These are phyloP conservation scores for Crithidia expoeki DNA, from an alignment of 208 protist genomes.

Conservation along the genomic window DNA sequence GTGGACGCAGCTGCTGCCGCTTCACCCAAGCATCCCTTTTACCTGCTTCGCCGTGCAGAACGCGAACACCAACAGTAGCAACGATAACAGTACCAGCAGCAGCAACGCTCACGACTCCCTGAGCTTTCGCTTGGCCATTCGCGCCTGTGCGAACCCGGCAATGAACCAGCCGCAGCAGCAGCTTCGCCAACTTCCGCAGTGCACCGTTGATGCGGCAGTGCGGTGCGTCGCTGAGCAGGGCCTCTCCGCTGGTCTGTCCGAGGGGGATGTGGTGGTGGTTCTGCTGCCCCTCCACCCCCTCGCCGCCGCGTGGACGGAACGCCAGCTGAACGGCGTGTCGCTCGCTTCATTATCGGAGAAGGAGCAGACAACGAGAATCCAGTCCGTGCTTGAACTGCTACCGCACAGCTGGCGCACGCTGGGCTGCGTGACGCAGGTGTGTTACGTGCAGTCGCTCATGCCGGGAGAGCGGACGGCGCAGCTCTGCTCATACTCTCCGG, in stretches of 20 bases:
- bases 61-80: background rate
- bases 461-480: conserved; percentile 34
- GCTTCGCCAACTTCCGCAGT: background rate
- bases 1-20: conserved; percentile 22
- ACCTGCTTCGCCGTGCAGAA: conserved; percentile 26
- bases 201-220: conserved; percentile 4
- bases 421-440: conserved; percentile 71
- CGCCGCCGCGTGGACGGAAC: conserved; percentile 32
- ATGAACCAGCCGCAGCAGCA: background rate
- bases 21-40: conserved; percentile 17
- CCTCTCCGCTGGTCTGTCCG: conserved; percentile 37
- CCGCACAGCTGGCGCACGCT: conserved; percentile 53
- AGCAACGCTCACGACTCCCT: conserved; percentile 5
- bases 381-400: conserved; percentile 21
- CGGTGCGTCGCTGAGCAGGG: conserved; percentile 10
- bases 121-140: conserved; percentile 4
- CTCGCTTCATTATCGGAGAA: background rate
- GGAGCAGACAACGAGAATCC: conserved; percentile 13
- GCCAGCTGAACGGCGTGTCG: conserved; percentile 9
- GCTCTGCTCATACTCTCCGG: conserved; percentile 36
- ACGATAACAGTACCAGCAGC: conserved; percentile 1
- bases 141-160: conserved; percentile 6
- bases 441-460: conserved; percentile 46
- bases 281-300: conserved; percentile 63
- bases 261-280: conserved; percentile 68